phyloP scores from a whole-genome alignment of 2,329 filamentous ascomycete genomes.

The Botryosphaeria dothidea region DNA sequence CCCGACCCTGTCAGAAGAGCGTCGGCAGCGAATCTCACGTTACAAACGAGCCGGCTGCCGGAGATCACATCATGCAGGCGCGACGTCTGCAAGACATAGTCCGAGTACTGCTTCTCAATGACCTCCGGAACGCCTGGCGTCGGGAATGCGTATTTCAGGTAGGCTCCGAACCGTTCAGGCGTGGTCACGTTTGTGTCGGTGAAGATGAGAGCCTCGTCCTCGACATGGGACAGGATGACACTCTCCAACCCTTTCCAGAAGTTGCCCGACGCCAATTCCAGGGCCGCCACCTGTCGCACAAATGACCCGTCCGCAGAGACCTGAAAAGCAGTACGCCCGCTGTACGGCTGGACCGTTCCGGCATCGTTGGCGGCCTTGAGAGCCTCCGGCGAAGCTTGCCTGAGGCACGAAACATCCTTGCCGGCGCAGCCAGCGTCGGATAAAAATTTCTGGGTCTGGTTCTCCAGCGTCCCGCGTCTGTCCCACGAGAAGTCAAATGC shows the following conservation, averaged over 20 bases:
- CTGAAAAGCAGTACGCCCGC: conserved; percentile 30
- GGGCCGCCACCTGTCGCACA: conserved; percentile 33
- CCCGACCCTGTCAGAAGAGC: not conserved
- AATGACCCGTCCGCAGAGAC: conserved; percentile 36
- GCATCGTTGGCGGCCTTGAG: conserved; percentile 30
- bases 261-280: conserved; percentile 36
- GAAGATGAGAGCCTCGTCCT: conserved; percentile 35
- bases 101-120: not conserved
- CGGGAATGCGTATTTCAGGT: not conserved
- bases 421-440: conserved; percentile 29
- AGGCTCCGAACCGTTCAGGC: conserved; percentile 22
- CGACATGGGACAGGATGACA: conserved; percentile 35
- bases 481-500: conserved; percentile 29
- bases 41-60: not conserved
- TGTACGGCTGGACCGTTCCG: conserved; percentile 25
- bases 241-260: conserved; percentile 34
- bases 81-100: not conserved
- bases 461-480: conserved; percentile 26
- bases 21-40: not conserved
- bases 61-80: not conserved
- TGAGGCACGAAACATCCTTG: conserved; percentile 30
- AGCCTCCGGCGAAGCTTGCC: conserved; percentile 25
- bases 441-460: conserved; percentile 28
- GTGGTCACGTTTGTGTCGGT: conserved; percentile 25
- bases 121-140: not conserved